phyloP scores from a whole-genome alignment of 2,329 filamentous ascomycete genomes.

The Diplodia corticola region DNA sequence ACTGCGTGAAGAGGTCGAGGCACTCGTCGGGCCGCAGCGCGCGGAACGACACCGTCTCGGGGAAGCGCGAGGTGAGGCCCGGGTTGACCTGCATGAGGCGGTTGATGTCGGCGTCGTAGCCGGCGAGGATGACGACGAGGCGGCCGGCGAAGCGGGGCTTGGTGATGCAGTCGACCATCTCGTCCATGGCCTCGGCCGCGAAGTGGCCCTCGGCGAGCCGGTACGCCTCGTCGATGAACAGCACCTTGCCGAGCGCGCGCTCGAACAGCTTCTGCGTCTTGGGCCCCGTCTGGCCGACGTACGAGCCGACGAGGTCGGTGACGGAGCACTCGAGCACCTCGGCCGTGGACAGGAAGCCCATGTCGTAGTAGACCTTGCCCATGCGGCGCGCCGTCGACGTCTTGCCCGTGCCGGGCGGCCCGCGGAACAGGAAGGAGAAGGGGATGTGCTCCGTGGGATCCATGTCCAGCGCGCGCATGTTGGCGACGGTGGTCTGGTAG shows the following conservation, averaged over 20 bases:
- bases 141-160: conserved; percentile 60
- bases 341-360: conserved; percentile 63
- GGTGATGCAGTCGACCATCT: conserved; percentile 55
- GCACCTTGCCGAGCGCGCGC: conserved; percentile 62
- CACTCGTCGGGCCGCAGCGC: conserved; percentile 36
- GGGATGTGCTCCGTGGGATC: conserved; percentile 62
- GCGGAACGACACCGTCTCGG: conserved; percentile 60
- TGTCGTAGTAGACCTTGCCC: conserved; percentile 73
- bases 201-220: conserved; percentile 60
- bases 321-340: conserved; percentile 68
- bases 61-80: conserved; percentile 65
- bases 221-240: conserved; percentile 75
- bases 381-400: conserved; percentile 73
- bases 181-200: conserved; percentile 57
- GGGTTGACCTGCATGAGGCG: conserved; percentile 61
- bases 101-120: conserved; percentile 68
- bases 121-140: conserved; percentile 67
- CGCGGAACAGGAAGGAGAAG: conserved; percentile 69
- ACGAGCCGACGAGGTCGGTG: conserved; percentile 67
- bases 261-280: conserved; percentile 64
- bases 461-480: conserved; percentile 53
- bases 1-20: conserved; percentile 41
- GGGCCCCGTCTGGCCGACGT: conserved; percentile 68
- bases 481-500: conserved; percentile 55
- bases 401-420: conserved; percentile 69